phyloP scores from a whole-genome alignment of 2,329 filamentous ascomycete genomes.

The Aureobasidium sp. region DNA sequence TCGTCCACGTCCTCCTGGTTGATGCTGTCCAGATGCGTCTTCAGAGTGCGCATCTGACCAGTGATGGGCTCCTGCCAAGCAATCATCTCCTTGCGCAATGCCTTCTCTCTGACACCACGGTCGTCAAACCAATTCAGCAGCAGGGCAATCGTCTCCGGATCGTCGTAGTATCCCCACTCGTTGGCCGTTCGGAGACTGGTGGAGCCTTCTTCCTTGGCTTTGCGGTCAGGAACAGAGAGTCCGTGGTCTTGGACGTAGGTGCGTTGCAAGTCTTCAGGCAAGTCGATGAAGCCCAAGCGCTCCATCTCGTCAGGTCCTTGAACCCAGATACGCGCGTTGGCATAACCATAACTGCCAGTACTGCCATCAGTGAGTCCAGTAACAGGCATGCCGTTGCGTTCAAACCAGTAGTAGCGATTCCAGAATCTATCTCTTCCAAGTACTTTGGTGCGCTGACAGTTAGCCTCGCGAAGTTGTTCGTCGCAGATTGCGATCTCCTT shows the following conservation, averaged over 20 bases:
- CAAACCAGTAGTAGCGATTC: conserved; percentile 99
- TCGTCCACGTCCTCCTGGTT: conserved; percentile 43
- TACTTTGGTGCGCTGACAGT: conserved; percentile 82
- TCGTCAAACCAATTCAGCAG: conserved; percentile 85
- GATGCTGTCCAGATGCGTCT: conserved; percentile 58
- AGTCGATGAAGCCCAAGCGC: conserved; percentile 76
- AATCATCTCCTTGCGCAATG: conserved; percentile 78
- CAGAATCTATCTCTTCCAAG: conserved; percentile 94
- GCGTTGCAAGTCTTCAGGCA: conserved; percentile 61
- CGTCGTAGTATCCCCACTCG: conserved; percentile 90
- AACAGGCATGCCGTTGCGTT: conserved; percentile 96
- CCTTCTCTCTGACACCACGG: conserved; percentile 77
- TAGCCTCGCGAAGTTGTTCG: conserved; percentile 86
- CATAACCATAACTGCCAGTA: conserved; percentile 78
- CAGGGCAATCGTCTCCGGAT: conserved; percentile 67
- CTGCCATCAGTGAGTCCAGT: conserved; percentile 81
- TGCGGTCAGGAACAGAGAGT: conserved; percentile 79
- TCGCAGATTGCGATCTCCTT: conserved; percentile 79
- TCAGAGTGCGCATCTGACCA: conserved; percentile 73
- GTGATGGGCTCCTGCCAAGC: conserved; percentile 69
- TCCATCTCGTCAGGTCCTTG: conserved; percentile 91
- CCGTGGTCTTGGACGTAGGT: conserved; percentile 72
- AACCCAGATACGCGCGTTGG: conserved; percentile 92
- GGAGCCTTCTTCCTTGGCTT: conserved; percentile 73
- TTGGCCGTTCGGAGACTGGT: conserved; percentile 69